Base-by-base conservation (phyloP, 352 stramenopile species). In the Phytophthora vignae region DNA sequence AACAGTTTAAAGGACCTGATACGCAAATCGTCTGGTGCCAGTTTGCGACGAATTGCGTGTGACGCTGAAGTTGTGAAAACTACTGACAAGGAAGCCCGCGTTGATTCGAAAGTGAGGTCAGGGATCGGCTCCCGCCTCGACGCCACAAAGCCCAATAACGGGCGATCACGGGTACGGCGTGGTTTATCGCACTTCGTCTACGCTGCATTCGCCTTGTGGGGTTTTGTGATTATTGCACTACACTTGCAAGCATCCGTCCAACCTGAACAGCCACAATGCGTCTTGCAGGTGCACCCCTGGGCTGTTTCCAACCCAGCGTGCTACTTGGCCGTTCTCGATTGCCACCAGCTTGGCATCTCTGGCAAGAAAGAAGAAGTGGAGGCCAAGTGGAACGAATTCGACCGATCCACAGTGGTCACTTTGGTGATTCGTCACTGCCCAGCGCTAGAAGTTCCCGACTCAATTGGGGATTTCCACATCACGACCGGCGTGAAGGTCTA, bases 391-490 rank as follows among this genome's bases (percentile, higher is more conserved):
- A 55, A 12, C 25, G 49, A 55, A 36, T 55, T 55, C 5, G 49
- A 55, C 22, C 27, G 53, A 15, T 56, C 55, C 11, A 77, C 27
- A 7, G 69, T 77, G 19, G 54, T 71, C 9, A 74, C 66, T 2
- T 12, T 85, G 1, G 29, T 67, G 4, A 71, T 85, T 42, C 72
- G 71, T 0, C 78, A 82, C 38, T 85, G 78, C 6, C 53, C 66
- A 5, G 12, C 7, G 10, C 46, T 85, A 1, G 38, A 71, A n/a
- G 52, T 83, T 21, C 71, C 75, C 0, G 44, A 66, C 0, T 48
- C 59, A 11, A 36, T 85, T 5, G 49, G 56, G 0, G 56, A 75
- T 4, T 85, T 85, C 25, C 55, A 60, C 21, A 9, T 49, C n/a
- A 25, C 69, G 1, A 55, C 19, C 7, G 69, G 53, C 14, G 44